Evolutionary conservation across 352 stramenopile genomes (phyloP).

Genomic region (Globisporangium nodosum): DNA sequence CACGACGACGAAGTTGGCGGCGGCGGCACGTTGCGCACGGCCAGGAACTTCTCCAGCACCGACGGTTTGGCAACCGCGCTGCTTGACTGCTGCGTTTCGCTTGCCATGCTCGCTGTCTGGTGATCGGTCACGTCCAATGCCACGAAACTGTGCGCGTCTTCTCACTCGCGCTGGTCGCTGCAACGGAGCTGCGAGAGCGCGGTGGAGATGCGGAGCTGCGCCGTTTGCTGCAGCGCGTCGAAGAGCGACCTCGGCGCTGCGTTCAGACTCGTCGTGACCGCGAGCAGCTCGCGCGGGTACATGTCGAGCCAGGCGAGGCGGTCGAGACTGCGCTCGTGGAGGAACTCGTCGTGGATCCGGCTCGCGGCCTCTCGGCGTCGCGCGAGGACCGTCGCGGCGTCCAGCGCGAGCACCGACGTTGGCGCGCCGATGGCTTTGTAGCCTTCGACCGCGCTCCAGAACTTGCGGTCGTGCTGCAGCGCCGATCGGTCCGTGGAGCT

Average conservation of each 20-base stretch:
- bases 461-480: constrained; percentile 34
- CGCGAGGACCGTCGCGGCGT: constrained; percentile 23
- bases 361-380: constrained; percentile 34
- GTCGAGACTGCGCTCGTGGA: constrained; percentile 11
- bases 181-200: constrained; percentile 12
- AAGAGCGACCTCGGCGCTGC: constrained; percentile 35
- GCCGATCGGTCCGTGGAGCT: constrained; percentile 2
- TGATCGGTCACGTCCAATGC: too few relatives aligned
- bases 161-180: background rate
- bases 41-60: constrained; percentile 6
- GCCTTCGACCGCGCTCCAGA: constrained; percentile 64
- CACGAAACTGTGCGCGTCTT: background rate
- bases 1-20: background rate
- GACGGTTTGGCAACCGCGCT: background rate
- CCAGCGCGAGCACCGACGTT: constrained; percentile 24
- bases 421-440: constrained; percentile 40
- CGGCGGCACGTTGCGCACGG: constrained; percentile 5
- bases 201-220: constrained; percentile 45
- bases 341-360: constrained; percentile 45
- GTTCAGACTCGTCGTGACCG: constrained; percentile 23
- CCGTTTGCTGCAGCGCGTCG: constrained; percentile 42
- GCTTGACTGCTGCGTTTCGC: background rate
- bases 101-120: constrained; percentile 1
- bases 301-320: constrained; percentile 42
- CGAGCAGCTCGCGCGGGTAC: constrained; percentile 37